Percentiles rank a stretch among this genome's conserved stretches.
These are phyloP conservation scores for Colletotrichum eremochloae DNA, from an alignment of 2,329 filamentous ascomycete genomes.

Conservation along the genomic window DNA sequence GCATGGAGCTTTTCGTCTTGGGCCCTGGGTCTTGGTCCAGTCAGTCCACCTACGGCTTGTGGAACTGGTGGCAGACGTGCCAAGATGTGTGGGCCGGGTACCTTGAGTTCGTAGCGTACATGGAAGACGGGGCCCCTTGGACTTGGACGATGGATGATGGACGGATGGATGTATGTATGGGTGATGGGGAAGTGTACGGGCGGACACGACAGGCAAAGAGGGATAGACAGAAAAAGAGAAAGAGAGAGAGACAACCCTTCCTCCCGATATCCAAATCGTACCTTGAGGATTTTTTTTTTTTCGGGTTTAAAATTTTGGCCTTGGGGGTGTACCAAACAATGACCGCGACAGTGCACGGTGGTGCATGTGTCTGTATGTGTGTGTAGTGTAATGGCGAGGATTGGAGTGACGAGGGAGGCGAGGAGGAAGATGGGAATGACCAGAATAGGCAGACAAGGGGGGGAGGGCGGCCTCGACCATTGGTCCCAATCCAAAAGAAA, in stretches of 20 bases:
- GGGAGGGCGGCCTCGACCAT: neutral
- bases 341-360: neutral
- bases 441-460: constrained; percentile 11
- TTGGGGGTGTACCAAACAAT: neutral
- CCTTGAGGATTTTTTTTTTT: neutral
- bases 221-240: neutral
- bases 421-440: constrained; percentile 9
- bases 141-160: constrained; percentile 27
- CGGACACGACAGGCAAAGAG: neutral
- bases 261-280: constrained; percentile 7
- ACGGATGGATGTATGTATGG: constrained; percentile 26
- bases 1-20: constrained; percentile 24
- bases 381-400: neutral
- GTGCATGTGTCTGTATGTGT: neutral
- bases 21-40: constrained; percentile 12
- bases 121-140: constrained; percentile 20
- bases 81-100: neutral
- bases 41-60: neutral
- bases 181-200: neutral
- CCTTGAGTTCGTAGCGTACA: neutral
- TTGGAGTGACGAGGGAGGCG: constrained; percentile 3
- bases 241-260: neutral
- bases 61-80: constrained; percentile 23
- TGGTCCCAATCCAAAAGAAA: neutral
- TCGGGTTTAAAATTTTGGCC: neutral